Evolutionary conservation across 345 rosid species (phyloP), one percentile per base, ranked within the genome.

Genomic region (Populus tremula): DNA sequence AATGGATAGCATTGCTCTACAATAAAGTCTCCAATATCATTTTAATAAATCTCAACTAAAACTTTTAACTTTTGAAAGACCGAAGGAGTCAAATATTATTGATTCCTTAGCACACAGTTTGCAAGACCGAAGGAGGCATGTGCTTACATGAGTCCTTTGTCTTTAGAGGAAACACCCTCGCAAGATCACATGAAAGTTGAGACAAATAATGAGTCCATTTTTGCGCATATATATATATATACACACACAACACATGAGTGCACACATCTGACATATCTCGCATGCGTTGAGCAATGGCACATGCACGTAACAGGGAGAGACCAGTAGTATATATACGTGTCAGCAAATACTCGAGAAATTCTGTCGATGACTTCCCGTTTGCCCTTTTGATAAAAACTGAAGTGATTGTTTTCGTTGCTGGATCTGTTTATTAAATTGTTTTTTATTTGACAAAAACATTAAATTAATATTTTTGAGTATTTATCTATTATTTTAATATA

Each of bases 361-460:
- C 63, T 75, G 77, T 33, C 77, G 71, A 61, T 66, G 78, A 47
- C 78, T 31, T 75, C 49, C 49, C 33, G 2, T 9, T 21, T 41
- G 3, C 7, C 2, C 39, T 5, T 38, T 16, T 8, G 3, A 6
- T 16, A 38, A 38, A 38, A 6, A 38, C 10, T 38, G 39, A 1
- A 7, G 39, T 38, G 39, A 33, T 33, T 33, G 36, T 33, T 33
- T 3, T 33, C 0, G 36, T 33, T 33, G 36, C 35, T 38, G 8
- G 8, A 6, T 38, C 8, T 38, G 41, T 10, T 41, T 11, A 2
- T 10, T 9, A 41, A 10, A 10, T 2, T 41, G 47, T 2, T 2
- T 10, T 10, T 41, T 33, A 33, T 33, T 33, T 33, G 35, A 33
- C 35, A 33, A 33, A 33, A 33, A 33, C 35, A 33, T 4, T 33